Conservation (phyloP, 495 filamentous ascomycete species). For the Penicillium verhagenii region DNA sequence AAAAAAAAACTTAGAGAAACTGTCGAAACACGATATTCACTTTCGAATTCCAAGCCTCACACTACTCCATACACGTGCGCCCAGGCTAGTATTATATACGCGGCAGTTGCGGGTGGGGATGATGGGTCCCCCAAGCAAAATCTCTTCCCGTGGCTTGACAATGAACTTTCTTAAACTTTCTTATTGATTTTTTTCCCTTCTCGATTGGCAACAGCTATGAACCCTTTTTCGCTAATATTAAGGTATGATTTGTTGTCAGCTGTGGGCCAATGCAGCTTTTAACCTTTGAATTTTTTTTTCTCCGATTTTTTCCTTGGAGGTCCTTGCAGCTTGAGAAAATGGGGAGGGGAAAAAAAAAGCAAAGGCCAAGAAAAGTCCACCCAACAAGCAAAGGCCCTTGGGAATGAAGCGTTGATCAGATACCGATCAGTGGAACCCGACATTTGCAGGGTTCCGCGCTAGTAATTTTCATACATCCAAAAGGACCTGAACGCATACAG, state of each 20-base stretch:
- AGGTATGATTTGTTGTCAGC: background rate
- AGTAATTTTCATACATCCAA: conserved; percentile 16
- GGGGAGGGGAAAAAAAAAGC: no score
- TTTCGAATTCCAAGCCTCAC: no score
- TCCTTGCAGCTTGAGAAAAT: no score
- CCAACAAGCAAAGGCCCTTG: no score
- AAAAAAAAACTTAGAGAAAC: no score
- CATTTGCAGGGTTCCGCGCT: conserved; percentile 4
- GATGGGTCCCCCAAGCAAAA: background rate
- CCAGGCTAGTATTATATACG: background rate
- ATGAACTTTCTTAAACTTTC: background rate
- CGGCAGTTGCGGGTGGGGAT: conserved; percentile 1
- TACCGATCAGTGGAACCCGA: conserved; percentile 2
- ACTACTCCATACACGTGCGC: background rate
- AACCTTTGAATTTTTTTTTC: no score
- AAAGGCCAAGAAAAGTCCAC: no score
- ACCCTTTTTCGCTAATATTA: background rate
- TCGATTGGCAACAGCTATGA: background rate
- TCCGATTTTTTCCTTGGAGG: no score
- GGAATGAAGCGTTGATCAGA: no score
- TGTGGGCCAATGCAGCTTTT: no score
- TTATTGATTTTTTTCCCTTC: background rate
- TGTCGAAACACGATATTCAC: no score
- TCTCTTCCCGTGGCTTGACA: background rate
- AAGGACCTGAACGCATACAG: background rate